These are phyloP conservation scores for Lanmaoa rubissima DNA, from an alignment of 768 basidiomycete species.

Conservation along the genomic window DNA sequence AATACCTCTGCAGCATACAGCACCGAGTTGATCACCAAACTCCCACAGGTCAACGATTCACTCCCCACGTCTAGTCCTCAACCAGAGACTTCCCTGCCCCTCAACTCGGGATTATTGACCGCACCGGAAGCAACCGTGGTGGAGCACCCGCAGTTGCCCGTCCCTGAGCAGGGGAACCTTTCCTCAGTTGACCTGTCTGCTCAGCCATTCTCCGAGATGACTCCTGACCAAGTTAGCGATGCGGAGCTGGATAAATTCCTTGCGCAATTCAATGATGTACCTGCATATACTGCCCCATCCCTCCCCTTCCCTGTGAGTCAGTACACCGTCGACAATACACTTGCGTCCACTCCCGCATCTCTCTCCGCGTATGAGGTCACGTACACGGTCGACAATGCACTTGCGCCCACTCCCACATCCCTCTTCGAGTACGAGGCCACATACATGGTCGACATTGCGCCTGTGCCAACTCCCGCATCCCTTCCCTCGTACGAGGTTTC, in stretches of 20 bases:
- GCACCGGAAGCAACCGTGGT: too few species aligned
- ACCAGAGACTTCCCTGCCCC: too few species aligned
- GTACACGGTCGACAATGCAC: not conserved
- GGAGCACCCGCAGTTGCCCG: not conserved
- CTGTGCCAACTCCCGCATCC: not conserved
- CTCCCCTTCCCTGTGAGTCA: not conserved
- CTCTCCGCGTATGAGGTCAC: not conserved
- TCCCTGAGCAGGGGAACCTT: not conserved
- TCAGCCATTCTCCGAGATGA: not conserved
- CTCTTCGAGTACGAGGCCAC: not conserved
- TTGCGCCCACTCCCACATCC: not conserved
- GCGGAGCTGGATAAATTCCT: not conserved
- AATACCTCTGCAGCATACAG: not conserved
- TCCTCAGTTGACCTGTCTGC: not conserved
- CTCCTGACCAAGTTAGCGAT: not conserved
- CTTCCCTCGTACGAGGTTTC: not conserved
- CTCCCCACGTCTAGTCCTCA: not conserved
- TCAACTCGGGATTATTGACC: not conserved
- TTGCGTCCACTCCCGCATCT: not conserved
- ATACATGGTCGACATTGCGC: not conserved
- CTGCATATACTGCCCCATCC: not conserved
- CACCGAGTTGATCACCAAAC: not conserved
- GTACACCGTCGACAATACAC: not conserved
- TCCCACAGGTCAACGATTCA: not conserved
- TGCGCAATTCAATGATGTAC: not conserved